Conservation (phyloP, 352 stramenopile species). For the Paralagenidium karlingii region DNA sequence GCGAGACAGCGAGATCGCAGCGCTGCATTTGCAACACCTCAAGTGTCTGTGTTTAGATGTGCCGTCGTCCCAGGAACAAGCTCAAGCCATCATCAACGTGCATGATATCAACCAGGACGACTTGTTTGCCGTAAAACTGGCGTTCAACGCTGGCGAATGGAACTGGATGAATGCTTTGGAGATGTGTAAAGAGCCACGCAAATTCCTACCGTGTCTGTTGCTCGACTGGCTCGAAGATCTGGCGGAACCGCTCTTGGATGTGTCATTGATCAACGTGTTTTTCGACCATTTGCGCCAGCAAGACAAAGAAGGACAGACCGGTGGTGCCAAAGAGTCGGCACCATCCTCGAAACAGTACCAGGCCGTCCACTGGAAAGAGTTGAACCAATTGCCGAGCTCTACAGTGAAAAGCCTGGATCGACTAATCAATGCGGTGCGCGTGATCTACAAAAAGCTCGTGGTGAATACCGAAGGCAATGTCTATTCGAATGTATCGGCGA, state of each 20-base stretch:
- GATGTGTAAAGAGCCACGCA: constrained; percentile 8
- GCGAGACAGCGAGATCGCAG: not conserved
- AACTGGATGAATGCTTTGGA: constrained; percentile 34
- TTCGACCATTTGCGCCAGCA: too few species aligned
- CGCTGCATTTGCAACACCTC: too few species aligned
- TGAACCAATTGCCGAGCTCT: constrained; percentile 43
- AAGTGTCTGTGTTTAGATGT: too few species aligned
- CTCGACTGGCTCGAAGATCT: constrained; percentile 77
- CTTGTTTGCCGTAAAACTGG: constrained; percentile 53
- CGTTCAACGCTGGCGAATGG: constrained; percentile 61
- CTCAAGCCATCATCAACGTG: not conserved
- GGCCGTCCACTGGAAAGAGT: constrained; percentile 16
- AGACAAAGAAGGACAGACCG: constrained; percentile 1
- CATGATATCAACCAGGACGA: constrained; percentile 20
- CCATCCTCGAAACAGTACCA: too few species aligned
- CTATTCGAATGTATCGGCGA: too few species aligned
- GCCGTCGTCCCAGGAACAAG: not conserved
- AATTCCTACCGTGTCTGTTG: constrained; percentile 29
- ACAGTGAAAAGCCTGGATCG: constrained; percentile 48
- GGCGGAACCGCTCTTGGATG: constrained; percentile 28
- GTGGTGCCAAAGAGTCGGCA: constrained; percentile 1
- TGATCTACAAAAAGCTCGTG: constrained; percentile 21
- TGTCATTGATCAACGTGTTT: constrained; percentile 17
- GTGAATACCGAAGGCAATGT: too few species aligned
- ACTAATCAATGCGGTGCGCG: constrained; percentile 28